Evolutionary conservation across 202 grass and related monocot species (phyloP), one percentile per base, ranked within the genome.

Genomic region (Schoenoplectus tabernaemontani): DNA sequence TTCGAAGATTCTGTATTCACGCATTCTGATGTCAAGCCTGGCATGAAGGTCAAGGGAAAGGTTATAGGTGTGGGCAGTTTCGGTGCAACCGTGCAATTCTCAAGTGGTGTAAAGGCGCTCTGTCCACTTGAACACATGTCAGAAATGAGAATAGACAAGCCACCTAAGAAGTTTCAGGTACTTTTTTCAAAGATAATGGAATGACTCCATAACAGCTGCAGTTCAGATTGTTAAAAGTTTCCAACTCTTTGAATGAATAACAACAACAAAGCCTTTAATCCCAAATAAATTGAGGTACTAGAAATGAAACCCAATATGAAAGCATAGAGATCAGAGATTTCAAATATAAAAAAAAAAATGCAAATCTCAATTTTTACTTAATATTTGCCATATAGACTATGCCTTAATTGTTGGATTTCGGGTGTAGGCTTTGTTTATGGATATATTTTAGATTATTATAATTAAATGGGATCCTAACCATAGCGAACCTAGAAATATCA

Each of bases 141-240:
- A 71, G 95, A 98, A 82, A 83, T 98, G 65, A 91, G 87, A 57
- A 67, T 90, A 83, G 78, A 86, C 87, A 85, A 86, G 78, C 91
- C 91, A 64, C 89, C 91, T 69, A 98, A 98, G 81, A 98, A 98
- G 84, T 98, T 98, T 90, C 93, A 92, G 95, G 95, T 97, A 61
- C 56, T 72, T 48, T 38, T 48, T 41, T 51, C 15, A 33, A 53
- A 26, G 26, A 73, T 51, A 73, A 17, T 53, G 24, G 44, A 72
- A 46, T 20, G 9, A 61, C 66, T 43, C 17, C 33, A 61, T 78
- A 59, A 15, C 30, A 59, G 34, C 32, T 26, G 39, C 7, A 9
- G 15, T 57, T 26, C 4, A 48, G 41, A 28, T 20, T 11, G 10
- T 46, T 72, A 22, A 50, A 4, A 73, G 33, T 10, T 51, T 51